phyloP scores from a whole-genome alignment of 257 asterid genomes.

The Penstemon newberryi region DNA sequence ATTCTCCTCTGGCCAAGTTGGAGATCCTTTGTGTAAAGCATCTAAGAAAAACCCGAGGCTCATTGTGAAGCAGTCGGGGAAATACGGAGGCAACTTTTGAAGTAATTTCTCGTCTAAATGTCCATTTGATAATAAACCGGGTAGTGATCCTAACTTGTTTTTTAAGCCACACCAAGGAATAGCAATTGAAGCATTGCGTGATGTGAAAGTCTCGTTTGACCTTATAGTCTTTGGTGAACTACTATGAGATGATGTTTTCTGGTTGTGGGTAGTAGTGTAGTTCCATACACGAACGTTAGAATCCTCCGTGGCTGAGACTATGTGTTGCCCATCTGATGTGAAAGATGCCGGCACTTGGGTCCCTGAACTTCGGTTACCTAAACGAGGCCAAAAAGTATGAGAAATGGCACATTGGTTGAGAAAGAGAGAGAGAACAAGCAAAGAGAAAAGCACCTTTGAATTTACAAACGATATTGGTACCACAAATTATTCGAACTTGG shows the following conservation, averaged over 20 bases:
- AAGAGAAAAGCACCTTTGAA: conserved; percentile 57
- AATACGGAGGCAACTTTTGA: conserved; percentile 43
- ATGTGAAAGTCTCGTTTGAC: conserved; percentile 70
- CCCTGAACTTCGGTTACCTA: conserved; percentile 58
- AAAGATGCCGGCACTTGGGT: conserved; percentile 73
- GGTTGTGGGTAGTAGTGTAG: conserved; percentile 45
- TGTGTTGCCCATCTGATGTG: conserved; percentile 82
- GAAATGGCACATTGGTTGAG: background rate
- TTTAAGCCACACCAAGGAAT: conserved; percentile 85
- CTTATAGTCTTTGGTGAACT: conserved; percentile 28
- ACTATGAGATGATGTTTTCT: conserved; percentile 34
- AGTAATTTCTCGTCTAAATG: conserved; percentile 48
- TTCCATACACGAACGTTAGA: conserved; percentile 73
- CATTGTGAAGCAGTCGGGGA: conserved; percentile 59
- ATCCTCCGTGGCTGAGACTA: conserved; percentile 65
- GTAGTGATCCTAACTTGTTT: conserved; percentile 46
- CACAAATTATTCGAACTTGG: conserved; percentile 65
- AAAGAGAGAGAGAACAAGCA: background rate
- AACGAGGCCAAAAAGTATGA: conserved; percentile 5
- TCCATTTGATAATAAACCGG: conserved; percentile 41
- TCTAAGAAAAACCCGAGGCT: conserved; percentile 71
- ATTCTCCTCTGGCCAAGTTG: conserved; percentile 88
- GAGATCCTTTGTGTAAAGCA: conserved; percentile 51
- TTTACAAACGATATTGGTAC: conserved; percentile 63
- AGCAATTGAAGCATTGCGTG: conserved; percentile 73